These are phyloP conservation scores for Rhizopogon vulgaris DNA, from an alignment of 768 basidiomycete species.

Conservation along the genomic window DNA sequence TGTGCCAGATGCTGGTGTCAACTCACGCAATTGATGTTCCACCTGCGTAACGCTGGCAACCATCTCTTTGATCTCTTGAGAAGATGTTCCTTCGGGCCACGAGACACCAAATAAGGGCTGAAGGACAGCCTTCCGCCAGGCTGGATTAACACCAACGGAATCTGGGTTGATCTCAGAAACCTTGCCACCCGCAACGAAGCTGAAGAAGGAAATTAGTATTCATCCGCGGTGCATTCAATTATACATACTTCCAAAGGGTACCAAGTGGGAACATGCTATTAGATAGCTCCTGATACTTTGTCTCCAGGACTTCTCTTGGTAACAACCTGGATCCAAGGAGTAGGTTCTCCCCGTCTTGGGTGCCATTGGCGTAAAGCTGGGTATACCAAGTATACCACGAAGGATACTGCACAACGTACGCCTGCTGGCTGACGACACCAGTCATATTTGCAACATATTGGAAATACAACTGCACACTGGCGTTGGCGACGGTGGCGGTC, in stretches of 20 bases:
- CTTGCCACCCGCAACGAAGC: conserved; percentile 39
- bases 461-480: conserved; percentile 30
- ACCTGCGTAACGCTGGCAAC: conserved; percentile 9
- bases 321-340: conserved; percentile 31
- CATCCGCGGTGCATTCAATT: neutral
- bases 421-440: conserved; percentile 21
- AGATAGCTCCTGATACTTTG: conserved; percentile 18
- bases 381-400: conserved; percentile 23
- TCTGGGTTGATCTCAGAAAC: conserved; percentile 32
- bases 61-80: conserved; percentile 8
- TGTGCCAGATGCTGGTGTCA: conserved; percentile 29
- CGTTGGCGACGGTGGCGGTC: conserved; percentile 28
- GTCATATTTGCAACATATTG: conserved; percentile 12
- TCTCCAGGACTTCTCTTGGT: conserved; percentile 20
- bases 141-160: conserved; percentile 40
- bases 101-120: conserved; percentile 17
- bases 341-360: conserved; percentile 16
- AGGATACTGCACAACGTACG: conserved; percentile 10
- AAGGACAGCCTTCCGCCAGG: conserved; percentile 38
- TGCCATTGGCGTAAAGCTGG: neutral
- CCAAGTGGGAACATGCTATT: conserved; percentile 8
- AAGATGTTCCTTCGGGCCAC: conserved; percentile 16
- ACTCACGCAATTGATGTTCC: conserved; percentile 13
- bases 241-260: conserved; percentile 1
- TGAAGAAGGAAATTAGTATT: conserved; percentile 14